Evolutionary conservation across 2,329 filamentous ascomycete genomes (phyloP), one percentile per base, ranked within the genome.

Genomic region (Talaromyces sp.): DNA sequence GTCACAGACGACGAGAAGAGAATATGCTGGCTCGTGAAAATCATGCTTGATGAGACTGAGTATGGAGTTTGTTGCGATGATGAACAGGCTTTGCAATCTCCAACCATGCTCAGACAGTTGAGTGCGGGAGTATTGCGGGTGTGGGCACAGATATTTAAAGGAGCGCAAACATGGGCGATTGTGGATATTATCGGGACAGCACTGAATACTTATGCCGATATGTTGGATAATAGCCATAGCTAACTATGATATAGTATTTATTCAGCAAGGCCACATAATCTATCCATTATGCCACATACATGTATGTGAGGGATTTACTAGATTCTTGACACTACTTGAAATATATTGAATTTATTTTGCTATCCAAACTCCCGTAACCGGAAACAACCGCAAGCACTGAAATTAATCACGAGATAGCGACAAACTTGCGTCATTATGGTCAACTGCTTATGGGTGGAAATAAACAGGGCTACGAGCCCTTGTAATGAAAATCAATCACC

Each of bases 61-160:
- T 60, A 60, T 56, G 54, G 54, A 11, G 54, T 60, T 11, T 13
- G 15, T 3, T 60, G 58, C 15, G 53, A 51, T 19, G 56, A 58
- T 58, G 56, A 58, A 27, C 22, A 51, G 9, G 25, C 39, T 19
- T 47, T 60, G 25, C 58, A 71, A 13, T 73, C 71, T 2, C 71
- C 73, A 2, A 68, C 64, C 19, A 72, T 70, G 39, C 70, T 70
- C 55, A 73, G 72, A 59, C 68, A 74, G 62, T 65, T 78, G 17
- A 76, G 73, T 53, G 75, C 75, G 2, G 75, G 75, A 10, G 75
- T 78, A 25, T 65, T 78, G 30, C 68, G 75, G 59, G 75, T 78
- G 1, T 78, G 76, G 76, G 76, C 75, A 3, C 73, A 72, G 36
- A 74, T 78, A 25, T 78, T 78, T 63, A 73, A 71, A 58, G 75